phyloP scores from a whole-genome alignment of 495 filamentous ascomycete genomes.

The Penicillium diatomitis region DNA sequence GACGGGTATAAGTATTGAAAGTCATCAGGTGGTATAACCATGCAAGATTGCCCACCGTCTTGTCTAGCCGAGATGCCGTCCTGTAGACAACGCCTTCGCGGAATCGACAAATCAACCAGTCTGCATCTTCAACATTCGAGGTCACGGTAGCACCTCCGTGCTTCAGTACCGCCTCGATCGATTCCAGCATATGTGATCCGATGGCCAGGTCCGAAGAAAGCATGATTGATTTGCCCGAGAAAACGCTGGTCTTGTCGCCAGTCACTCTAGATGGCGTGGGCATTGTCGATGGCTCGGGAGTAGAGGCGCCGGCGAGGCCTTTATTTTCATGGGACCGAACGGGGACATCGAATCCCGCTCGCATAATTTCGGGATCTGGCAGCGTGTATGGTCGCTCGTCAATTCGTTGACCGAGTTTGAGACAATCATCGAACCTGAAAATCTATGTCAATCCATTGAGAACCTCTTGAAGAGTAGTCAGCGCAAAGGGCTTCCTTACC shows the following conservation, averaged over 20 bases:
- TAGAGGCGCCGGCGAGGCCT: slow-evolving; percentile 65
- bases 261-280: slow-evolving; percentile 32
- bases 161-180: slow-evolving; percentile 59
- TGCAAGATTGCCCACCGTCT: slow-evolving; percentile 81
- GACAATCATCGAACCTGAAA: slow-evolving; percentile 81
- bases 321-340: slow-evolving; percentile 47
- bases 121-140: slow-evolving; percentile 55
- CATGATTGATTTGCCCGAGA: slow-evolving; percentile 47
- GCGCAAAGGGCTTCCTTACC: slow-evolving; percentile 41
- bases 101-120: slow-evolving; percentile 79
- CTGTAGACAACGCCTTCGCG: slow-evolving; percentile 74
- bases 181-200: slow-evolving; percentile 50
- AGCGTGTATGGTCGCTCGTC: slow-evolving; percentile 80
- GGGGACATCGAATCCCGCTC: slow-evolving; percentile 41
- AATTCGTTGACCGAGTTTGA: slow-evolving; percentile 81
- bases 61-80: slow-evolving; percentile 59
- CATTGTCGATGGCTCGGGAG: slow-evolving; percentile 49
- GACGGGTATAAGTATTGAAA: slow-evolving; percentile 77
- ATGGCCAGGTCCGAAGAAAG: slow-evolving; percentile 62
- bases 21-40: slow-evolving; percentile 93
- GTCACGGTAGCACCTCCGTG: slow-evolving; percentile 62
- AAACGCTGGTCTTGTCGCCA: slow-evolving; percentile 38
- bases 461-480: not conserved
- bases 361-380: slow-evolving; percentile 74
- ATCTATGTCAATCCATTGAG: slow-evolving; percentile 19